Base-by-base conservation (phyloP, 176 grass and related monocot species). In the Chrysopogon serrulatus region DNA sequence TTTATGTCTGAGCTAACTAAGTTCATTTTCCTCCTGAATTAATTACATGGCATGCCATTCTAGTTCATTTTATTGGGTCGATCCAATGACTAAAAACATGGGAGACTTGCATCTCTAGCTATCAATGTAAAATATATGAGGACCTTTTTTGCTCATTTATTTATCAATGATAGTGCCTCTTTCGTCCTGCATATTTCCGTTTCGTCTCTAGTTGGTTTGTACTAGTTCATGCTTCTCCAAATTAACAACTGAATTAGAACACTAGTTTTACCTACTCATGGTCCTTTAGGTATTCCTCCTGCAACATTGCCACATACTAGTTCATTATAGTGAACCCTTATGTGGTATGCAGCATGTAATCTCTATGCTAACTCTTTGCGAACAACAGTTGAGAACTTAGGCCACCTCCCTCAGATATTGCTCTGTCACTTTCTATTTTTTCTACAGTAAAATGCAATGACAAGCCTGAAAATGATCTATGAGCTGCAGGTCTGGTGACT, bases 301-400 rank as follows among this genome's bases (percentile, higher is more conserved):
- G 21, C 36, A 62, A 49, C 34, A 71, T 9, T 85, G 77, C 23
- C 31, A 85, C 74, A 99, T 93, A 87, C 32, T 71, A 96, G 56
- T 87, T 94, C 31, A 87, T 99, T 78, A 88, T 94, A 90, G 74
- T 99, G 32, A 96, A 96, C 60, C 91, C 96, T 74, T 96, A 90
- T 63, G 93, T 91, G 96, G 91, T 95, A 90, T 78, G 73, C 24
- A 78, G 21, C 41, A 57, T 68, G 80, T 68, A 28, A 33, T 12
- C 10, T 48, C 73, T 59, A 57, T 70, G 34, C 61, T 75, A 42
- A 33, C 6, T 79, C 41, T 54, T 43, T 33, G 13, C 43, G 41
- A 83, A 79, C 16, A 43, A 16, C 36, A 79, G 23, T 0, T 34
- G 27, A 77, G 71, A 73, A 34, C 33, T 77, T 34, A 24, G 34